phyloP scores from a whole-genome alignment of 1,284 basidiomycete genomes.

The Exobasidium cylindrosporum region DNA sequence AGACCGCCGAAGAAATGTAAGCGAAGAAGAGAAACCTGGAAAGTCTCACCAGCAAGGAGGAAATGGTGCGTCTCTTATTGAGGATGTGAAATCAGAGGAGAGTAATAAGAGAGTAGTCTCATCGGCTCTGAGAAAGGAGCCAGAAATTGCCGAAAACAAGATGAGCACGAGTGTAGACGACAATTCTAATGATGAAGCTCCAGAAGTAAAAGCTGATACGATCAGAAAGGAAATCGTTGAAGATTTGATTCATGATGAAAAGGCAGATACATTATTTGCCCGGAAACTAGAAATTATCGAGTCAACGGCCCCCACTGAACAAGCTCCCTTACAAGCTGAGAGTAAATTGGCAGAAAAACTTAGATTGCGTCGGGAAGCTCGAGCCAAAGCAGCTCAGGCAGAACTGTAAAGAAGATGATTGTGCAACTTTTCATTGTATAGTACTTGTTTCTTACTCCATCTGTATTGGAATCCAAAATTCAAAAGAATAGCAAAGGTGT shows the following conservation, averaged over 20 bases:
- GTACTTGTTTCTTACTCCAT: constrained; percentile 3
- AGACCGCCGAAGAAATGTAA: background rate
- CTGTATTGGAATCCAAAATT: background rate
- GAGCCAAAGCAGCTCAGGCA: background rate
- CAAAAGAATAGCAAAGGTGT: no score
- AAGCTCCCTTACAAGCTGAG: no score
- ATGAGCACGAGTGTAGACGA: background rate
- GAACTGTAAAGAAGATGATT: background rate
- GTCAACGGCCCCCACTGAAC: no score
- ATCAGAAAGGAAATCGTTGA: background rate
- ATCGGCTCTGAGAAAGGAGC: background rate
- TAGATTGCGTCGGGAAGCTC: background rate
- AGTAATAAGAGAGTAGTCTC: background rate
- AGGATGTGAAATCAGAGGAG: background rate
- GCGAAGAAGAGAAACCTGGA: no score
- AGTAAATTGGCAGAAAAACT: constrained; percentile 7
- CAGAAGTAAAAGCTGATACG: background rate
- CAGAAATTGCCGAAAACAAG: background rate
- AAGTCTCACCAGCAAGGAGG: no score
- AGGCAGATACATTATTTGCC: no score
- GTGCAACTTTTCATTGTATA: background rate
- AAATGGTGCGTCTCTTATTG: no score
- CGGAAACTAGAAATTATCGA: no score
- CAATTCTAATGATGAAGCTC: background rate
- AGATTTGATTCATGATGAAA: background rate